Base-by-base conservation (phyloP, 371 early-diverging fungal genomes). In the Actinomortierella wolfii region DNA sequence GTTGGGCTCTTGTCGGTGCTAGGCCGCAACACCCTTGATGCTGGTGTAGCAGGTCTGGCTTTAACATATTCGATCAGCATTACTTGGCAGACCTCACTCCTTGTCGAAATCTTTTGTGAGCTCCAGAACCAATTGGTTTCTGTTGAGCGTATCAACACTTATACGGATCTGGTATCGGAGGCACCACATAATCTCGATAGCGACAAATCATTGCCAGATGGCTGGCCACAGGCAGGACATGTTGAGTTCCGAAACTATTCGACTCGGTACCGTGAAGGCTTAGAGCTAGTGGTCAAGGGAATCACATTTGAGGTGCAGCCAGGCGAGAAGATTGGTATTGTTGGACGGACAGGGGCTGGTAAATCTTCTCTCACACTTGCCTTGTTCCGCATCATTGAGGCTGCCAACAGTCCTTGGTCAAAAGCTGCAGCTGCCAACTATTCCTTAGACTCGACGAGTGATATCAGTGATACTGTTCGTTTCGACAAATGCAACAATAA, bases 51-150 rank as follows among this genome's bases (percentile, higher is more conserved):
- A 44, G 97, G 95, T 34, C 77, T 97, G 34, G 81, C 91, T 2
- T 76, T 97, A 8, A 84, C 90, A 0, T 96, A 94, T 69, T 91
- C 96, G 2, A 76, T 95, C 39, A 84, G 68, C n/a, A 80, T 92
- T 11, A 94, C 93, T 0, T 83, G 87, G 59, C 81, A 87, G 17
- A 71, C 96, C 29, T 67, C 76, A 51, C 80, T 68, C 68, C 54
- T 59, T 29, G 53, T 59, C 55, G 63, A 78, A 2, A 62, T 57
- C 50, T 77, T 66, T 42, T 88, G 92, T 21, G 81, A 86, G 34
- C 83, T 91, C 59, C 94, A 95, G 20, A 69, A 57, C 51, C 66
- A 62, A 45, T 39, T 78, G 45, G 77, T 84, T 3, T 71, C 89
- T 14, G 76, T 93, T 2, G 93, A 93, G 65, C 85, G 94, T 20